phyloP scores from a whole-genome alignment of 257 asterid species.

The Jacaranda copaia region DNA sequence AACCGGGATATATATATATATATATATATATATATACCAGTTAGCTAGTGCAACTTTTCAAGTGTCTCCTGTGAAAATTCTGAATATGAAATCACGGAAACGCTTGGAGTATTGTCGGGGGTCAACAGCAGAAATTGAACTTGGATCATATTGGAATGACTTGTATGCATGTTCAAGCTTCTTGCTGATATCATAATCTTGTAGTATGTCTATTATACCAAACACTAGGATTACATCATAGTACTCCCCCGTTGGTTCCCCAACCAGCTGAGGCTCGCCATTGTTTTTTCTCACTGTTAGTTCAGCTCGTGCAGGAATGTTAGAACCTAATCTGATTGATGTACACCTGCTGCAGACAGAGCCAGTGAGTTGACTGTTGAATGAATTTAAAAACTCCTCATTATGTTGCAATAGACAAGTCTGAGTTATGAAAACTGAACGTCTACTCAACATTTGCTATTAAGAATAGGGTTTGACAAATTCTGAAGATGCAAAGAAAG shows the following conservation, averaged over 20 bases:
- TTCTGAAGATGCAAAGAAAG: too few species aligned
- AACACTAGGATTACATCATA: constrained; percentile 84
- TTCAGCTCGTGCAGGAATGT: constrained; percentile 85
- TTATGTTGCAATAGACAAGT: background rate
- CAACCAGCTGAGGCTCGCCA: constrained; percentile 70
- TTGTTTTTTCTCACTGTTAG: constrained; percentile 63
- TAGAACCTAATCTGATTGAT: constrained; percentile 60
- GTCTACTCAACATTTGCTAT: too few species aligned
- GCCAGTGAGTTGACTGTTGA: background rate
- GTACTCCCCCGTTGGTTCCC: constrained; percentile 87
- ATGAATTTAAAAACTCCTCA: background rate
- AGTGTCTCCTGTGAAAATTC: constrained; percentile 72
- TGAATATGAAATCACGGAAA: constrained; percentile 79
- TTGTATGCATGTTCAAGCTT: constrained; percentile 97
- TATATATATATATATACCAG: too few species aligned
- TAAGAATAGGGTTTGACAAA: too few species aligned
- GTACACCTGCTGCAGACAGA: constrained; percentile 40
- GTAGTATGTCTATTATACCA: constrained; percentile 88
- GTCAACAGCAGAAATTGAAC: constrained; percentile 90
- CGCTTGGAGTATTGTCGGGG: constrained; percentile 88
- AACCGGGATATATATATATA: too few species aligned
- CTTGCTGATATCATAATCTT: constrained; percentile 94
- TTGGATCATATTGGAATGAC: constrained; percentile 83
- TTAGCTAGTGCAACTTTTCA: constrained; percentile 26
- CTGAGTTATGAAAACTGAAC: too few species aligned